These are phyloP conservation scores for Boletus subluridellus DNA, from an alignment of 1,284 basidiomycete genomes.

Conservation along the genomic window DNA sequence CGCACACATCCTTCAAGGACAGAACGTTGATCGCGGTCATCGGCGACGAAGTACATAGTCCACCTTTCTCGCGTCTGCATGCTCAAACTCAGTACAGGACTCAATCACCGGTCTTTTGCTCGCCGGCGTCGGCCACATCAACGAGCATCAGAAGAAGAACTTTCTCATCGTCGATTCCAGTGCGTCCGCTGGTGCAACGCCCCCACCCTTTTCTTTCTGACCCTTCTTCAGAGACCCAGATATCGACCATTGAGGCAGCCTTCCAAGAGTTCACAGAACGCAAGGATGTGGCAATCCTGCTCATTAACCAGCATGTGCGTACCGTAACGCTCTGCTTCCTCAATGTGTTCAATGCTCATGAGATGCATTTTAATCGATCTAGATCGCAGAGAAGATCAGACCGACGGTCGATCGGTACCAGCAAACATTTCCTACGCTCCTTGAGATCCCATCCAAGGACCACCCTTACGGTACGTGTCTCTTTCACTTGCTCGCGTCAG, in stretches of 20 bases:
- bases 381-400: conserved; percentile 96
- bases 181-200: conserved; percentile 33
- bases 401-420: conserved; percentile 94
- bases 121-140: conserved; percentile 88
- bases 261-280: conserved; percentile 92
- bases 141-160: conserved; percentile 90
- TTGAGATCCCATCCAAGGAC: conserved; percentile 97
- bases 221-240: conserved; percentile 71
- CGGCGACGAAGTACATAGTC: conserved; percentile 77
- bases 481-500: neutral
- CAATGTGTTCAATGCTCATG: conserved; percentile 6
- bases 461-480: conserved; percentile 76
- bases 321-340: conserved; percentile 6
- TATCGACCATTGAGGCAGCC: conserved; percentile 81
- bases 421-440: conserved; percentile 92
- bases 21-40: conserved; percentile 88
- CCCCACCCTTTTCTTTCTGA: conserved; percentile 7
- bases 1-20: conserved; percentile 68
- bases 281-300: conserved; percentile 89
- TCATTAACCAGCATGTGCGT: conserved; percentile 95
- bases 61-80: neutral
- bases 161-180: conserved; percentile 91
- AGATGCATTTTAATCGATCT: conserved; percentile 15
- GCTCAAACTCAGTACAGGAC: conserved; percentile 55
- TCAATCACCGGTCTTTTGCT: conserved; percentile 91